These are phyloP conservation scores for Pelargonium nanum DNA, from an alignment of 345 rosid species.

Conservation along the genomic window DNA sequence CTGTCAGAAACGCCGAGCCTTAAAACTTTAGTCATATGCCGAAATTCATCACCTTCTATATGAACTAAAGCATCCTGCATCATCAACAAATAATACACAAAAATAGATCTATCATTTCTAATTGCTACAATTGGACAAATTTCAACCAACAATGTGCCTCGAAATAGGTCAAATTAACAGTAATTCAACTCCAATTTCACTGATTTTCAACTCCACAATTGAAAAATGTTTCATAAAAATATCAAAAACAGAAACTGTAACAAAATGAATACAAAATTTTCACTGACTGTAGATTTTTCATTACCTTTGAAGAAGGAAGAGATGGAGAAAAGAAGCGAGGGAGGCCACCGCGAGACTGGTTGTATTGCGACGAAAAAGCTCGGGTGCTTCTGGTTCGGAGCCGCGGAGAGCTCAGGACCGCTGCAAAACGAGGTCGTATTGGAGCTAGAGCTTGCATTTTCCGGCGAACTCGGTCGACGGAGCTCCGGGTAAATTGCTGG, in stretches of 20 bases:
- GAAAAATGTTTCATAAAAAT: background rate
- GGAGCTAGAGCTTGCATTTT: background rate
- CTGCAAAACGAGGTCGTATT: background rate
- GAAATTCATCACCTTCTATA: conserved; percentile 75
- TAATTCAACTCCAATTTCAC: too few species aligned
- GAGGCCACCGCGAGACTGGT: conserved; percentile 73
- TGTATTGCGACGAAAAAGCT: conserved; percentile 12
- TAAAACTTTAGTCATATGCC: conserved; percentile 76
- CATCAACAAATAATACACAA: background rate
- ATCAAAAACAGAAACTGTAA: too few species aligned
- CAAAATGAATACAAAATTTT: background rate
- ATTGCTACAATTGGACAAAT: too few species aligned
- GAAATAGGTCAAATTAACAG: too few species aligned
- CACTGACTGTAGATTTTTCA: background rate
- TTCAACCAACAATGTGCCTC: too few species aligned
- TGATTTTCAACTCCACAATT: too few species aligned
- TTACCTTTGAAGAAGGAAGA: conserved; percentile 64
- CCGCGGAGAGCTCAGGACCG: background rate
- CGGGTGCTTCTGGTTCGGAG: background rate
- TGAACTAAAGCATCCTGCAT: conserved; percentile 62
- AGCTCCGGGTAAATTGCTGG: background rate
- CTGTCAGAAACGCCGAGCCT: conserved; percentile 48
- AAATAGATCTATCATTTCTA: background rate
- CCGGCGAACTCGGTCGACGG: too few species aligned
- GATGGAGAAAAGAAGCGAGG: conserved; percentile 74